Evolutionary conservation across 208 protist genomes (phyloP).

Genomic region (Acanthamoeba polyphaga): DNA sequence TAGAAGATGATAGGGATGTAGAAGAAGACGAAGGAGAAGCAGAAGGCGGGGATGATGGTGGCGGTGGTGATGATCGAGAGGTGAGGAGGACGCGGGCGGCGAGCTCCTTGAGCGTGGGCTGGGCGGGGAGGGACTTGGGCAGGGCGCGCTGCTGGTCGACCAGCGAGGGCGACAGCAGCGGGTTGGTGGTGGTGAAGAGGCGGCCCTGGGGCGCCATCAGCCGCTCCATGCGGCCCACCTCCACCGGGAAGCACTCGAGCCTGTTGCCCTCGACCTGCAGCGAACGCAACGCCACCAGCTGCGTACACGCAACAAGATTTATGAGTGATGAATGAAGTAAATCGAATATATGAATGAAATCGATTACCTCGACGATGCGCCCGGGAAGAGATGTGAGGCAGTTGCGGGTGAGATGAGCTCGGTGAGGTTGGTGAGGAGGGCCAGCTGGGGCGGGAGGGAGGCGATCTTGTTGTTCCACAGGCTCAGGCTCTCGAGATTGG

Average conservation of each 20-base stretch:
- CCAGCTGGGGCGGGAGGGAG: neutral
- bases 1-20: neutral
- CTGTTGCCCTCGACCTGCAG: constrained; percentile 23
- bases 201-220: constrained; percentile 8
- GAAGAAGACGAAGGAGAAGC: neutral
- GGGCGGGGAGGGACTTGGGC: neutral
- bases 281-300: neutral
- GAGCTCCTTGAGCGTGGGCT: constrained; percentile 17
- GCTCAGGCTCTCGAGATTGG: neutral
- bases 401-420: constrained; percentile 51
- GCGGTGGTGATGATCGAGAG: neutral
- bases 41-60: neutral
- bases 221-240: neutral
- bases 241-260: constrained; percentile 13
- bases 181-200: constrained; percentile 13
- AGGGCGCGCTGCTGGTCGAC: constrained; percentile 17
- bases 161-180: neutral
- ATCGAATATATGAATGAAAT: neutral
- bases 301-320: neutral
- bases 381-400: constrained; percentile 8
- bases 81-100: neutral
- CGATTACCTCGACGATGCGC: neutral
- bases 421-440: constrained; percentile 20
- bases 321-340: neutral
- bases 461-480: constrained; percentile 26